A percentile compares a stretch with the other conserved stretches of the same genome.
Conservation (phyloP, 495 filamentous ascomycete species). For the Hypoxylon crocopeplum region DNA sequence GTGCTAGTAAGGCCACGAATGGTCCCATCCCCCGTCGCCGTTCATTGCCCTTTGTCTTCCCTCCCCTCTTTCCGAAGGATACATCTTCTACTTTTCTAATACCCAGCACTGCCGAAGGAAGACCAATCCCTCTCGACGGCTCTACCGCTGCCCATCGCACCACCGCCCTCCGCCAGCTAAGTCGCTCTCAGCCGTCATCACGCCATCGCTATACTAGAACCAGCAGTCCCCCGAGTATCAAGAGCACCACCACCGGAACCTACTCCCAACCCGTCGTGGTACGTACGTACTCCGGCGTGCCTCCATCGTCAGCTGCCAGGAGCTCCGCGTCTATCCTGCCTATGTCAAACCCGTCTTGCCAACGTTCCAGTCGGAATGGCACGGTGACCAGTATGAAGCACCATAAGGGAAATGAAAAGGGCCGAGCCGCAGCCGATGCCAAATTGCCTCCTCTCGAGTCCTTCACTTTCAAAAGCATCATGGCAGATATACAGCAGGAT, state of each 20-base stretch:
- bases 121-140: slow-evolving; percentile 51
- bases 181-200: slow-evolving; percentile 50
- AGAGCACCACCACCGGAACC: slow-evolving; percentile 56
- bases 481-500: slow-evolving; percentile 56
- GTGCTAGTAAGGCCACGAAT: background rate
- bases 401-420: slow-evolving; percentile 39
- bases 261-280: slow-evolving; percentile 65
- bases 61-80: slow-evolving; percentile 46
- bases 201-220: slow-evolving; percentile 53
- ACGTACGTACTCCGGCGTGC: slow-evolving; percentile 56
- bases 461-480: slow-evolving; percentile 65
- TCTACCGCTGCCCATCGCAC: slow-evolving; percentile 48
- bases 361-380: slow-evolving; percentile 16
- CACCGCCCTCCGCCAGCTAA: slow-evolving; percentile 53
- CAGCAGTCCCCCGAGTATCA: slow-evolving; percentile 25
- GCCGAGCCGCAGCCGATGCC: slow-evolving; percentile 15
- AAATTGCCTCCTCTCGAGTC: slow-evolving; percentile 60
- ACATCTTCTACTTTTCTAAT: slow-evolving; percentile 51
- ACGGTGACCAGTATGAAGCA: slow-evolving; percentile 37
- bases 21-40: slow-evolving; percentile 16
- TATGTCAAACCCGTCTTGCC: slow-evolving; percentile 9
- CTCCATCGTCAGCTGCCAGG: slow-evolving; percentile 31
- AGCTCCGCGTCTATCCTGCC: slow-evolving; percentile 8
- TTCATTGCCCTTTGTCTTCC: slow-evolving; percentile 47
- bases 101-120: slow-evolving; percentile 54